These are phyloP conservation scores for Vitellaria paradoxa DNA, from an alignment of 179 eudicot genomes.

Conservation along the genomic window DNA sequence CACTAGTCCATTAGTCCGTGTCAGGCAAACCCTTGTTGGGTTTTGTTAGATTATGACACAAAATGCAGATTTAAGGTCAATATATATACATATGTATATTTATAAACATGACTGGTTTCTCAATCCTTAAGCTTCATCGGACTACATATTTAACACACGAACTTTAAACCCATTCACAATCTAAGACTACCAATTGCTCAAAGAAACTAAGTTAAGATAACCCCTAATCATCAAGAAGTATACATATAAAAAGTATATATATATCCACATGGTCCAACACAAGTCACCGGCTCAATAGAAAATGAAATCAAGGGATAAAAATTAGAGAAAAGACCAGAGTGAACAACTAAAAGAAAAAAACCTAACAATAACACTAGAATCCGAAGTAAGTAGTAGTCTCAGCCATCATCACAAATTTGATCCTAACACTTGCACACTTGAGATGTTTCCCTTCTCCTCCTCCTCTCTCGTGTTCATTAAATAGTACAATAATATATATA, in stretches of 20 bases:
- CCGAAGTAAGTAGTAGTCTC: not conserved
- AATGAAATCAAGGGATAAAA: not conserved
- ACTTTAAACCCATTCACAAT: not conserved
- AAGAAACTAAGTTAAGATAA: not conserved
- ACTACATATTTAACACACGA: not conserved
- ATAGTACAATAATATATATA: not conserved
- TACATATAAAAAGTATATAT: not conserved
- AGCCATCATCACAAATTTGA: not conserved
- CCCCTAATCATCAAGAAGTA: no score
- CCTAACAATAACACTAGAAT: not conserved
- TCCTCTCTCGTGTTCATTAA: not conserved
- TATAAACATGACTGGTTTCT: not conserved
- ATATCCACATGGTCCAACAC: not conserved
- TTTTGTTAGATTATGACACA: not conserved
- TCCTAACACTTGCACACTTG: not conserved
- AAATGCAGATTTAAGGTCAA: not conserved
- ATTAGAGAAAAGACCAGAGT: not conserved
- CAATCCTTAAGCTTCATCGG: not conserved
- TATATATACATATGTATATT: not conserved
- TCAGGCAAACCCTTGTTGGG: not conserved
- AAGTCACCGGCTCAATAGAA: not conserved
- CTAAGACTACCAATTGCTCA: not conserved
- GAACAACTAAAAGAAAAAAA: not conserved
- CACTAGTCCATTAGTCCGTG: not conserved
- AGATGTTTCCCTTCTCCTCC: not conserved